A percentile compares a stretch with the other conserved stretches of the same genome.
These are phyloP conservation scores for Metschnikowia reukaufii DNA, from an alignment of 805 yeast genomes.

Conservation along the genomic window DNA sequence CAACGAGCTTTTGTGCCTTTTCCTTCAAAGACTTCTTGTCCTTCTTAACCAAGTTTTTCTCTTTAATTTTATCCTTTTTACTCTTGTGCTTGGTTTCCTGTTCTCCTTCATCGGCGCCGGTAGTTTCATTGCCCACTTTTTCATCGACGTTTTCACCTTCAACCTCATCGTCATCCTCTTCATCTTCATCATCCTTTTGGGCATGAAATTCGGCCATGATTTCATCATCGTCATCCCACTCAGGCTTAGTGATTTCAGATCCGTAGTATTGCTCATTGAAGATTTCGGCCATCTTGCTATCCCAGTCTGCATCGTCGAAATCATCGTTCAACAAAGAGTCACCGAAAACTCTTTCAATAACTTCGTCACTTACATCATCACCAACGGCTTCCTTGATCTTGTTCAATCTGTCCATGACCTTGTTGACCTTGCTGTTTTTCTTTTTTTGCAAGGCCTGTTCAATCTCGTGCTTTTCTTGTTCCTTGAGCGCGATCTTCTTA, in stretches of 20 bases:
- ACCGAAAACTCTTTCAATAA: conserved; percentile 64
- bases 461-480: conserved; percentile 51
- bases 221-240: conserved; percentile 51
- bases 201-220: conserved; percentile 39
- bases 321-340: conserved; percentile 80
- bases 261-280: conserved; percentile 83
- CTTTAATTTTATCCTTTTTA: conserved; percentile 55
- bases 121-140: conserved; percentile 20
- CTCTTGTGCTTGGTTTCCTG: conserved; percentile 37
- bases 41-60: conserved; percentile 58
- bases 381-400: conserved; percentile 71
- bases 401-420: conserved; percentile 68
- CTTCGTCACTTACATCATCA: conserved; percentile 57
- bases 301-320: conserved; percentile 91
- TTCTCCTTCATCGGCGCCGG: conserved; percentile 18
- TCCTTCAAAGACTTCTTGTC: conserved; percentile 61
- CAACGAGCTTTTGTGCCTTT: conserved; percentile 77
- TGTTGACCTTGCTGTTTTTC: conserved; percentile 73
- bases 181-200: conserved; percentile 21
- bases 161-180: conserved; percentile 12
- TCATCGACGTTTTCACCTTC: conserved; percentile 14
- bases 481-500: conserved; percentile 55
- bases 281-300: conserved; percentile 74
- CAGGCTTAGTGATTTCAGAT: conserved; percentile 52
- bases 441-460: conserved; percentile 66